Conservation (phyloP, 371 early-diverging fungal genomes). For the Dinochytrium kinnereticum region DNA sequence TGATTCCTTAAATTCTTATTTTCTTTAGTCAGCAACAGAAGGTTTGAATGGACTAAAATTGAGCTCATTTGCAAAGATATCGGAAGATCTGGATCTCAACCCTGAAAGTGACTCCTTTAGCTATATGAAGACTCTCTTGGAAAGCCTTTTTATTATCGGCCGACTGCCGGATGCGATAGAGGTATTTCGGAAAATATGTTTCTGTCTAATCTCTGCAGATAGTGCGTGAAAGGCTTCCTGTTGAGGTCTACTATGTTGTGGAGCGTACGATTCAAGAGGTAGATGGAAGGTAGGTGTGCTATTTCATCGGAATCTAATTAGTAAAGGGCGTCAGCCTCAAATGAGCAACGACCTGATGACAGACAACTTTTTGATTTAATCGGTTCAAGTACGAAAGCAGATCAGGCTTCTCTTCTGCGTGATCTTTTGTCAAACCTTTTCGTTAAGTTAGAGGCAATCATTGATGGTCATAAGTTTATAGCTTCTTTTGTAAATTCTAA, state of each 20-base stretch:
- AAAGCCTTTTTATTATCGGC: constrained; percentile 77
- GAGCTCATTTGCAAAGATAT: no score
- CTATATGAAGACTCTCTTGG: constrained; percentile 86
- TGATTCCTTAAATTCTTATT: neutral
- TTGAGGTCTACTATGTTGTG: constrained; percentile 86
- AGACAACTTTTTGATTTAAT: constrained; percentile 27
- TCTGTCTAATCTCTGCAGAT: constrained; percentile 25
- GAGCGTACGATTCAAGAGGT: constrained; percentile 87
- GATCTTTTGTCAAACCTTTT: constrained; percentile 83
- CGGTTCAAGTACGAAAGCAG: constrained; percentile 56
- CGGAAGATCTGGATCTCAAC: constrained; percentile 65
- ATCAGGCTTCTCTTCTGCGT: constrained; percentile 74
- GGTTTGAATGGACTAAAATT: no score
- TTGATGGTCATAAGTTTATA: constrained; percentile 82
- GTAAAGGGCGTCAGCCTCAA: neutral
- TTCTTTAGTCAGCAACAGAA: no score
- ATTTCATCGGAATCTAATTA: no score
- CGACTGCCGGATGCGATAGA: constrained; percentile 79
- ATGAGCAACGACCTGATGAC: neutral
- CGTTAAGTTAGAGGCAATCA: constrained; percentile 79
- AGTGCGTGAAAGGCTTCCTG: constrained; percentile 69
- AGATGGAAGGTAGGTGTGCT: constrained; percentile 80
- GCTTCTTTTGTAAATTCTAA: constrained; percentile 47
- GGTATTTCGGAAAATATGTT: constrained; percentile 51
- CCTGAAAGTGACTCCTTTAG: constrained; percentile 91